Base-by-base conservation (phyloP, 768 basidiomycete species). In the Leccinum truebloodii region DNA sequence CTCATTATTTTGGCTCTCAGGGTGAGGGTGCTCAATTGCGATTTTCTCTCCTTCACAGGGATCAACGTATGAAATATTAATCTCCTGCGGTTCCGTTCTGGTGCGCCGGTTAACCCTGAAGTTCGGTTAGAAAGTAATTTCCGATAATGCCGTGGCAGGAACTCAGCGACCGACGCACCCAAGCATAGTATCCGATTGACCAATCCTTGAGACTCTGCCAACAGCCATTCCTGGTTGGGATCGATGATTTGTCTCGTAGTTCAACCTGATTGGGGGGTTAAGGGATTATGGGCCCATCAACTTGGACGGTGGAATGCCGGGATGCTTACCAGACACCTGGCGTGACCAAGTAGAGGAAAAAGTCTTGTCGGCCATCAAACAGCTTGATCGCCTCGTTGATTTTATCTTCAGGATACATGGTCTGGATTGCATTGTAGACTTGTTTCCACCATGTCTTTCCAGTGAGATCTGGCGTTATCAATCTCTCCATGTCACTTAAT, bases 301-400 rank as follows among this genome's bases (percentile, higher is more conserved):
- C 16, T 18, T 39, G 5, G 30, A 7, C 14, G 20, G 12, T 5
- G 8, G 51, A 26, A 7, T 14, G 14, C n/a, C 13, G 18, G 18
- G 20, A 59, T 26, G 12, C 41, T 26, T 55, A 59, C 58, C 52
- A 59, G 34, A 49, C 32, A 8, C 50, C 46, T 30, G 46, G 44
- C 10, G 28, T 24, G 9, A 59, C 34, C n/a, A 59, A 30, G 20
- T 55, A 56, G 7, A 22, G 46, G 10, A 59, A 59, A 49, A 48
- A 55, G 4, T 13, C 54, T 24, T 59, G 26, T n/a, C 46, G 22
- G 6, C 56, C 46, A 30, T 56, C 7, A 35, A 59, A 59, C 14
- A 59, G n/a, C 13, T 55, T 55, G 53, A 59, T 48, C 20, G 58
- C 58, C 10, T 59, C 58, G 18, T 26, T 24, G 14, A 49, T 48